Evolutionary conservation across 2,329 filamentous ascomycete species (phyloP), one percentile per base, ranked within the genome.

Genomic region (Colletotrichum sidae): DNA sequence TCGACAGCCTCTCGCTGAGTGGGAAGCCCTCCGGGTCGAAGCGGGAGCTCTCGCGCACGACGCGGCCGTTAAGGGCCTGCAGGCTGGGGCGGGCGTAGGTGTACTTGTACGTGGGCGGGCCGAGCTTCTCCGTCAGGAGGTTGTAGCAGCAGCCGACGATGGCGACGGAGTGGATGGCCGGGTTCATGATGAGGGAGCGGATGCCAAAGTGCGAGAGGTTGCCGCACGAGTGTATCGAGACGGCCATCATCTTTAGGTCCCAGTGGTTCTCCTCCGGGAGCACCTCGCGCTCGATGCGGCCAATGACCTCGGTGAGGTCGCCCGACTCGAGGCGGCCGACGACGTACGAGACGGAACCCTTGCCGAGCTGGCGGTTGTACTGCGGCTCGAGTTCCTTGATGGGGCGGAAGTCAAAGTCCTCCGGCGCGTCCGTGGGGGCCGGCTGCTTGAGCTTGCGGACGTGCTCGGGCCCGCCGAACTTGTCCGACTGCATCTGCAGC

Each of bases 81-180:
- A 91, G 72, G 55, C 83, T 88, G 3, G 92, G 91, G 8, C 94
- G 90, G 41, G 95, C 85, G 53, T 88, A 87, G 2, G 93, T 90
- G 17, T 93, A 85, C 76, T 97, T 97, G 82, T 92, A 95, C 0
- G 93, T 94, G 15, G 93, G 91, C 2, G 94, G 92, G 0, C 93
- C 92, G 11, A 97, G 86, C 62, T 92, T 89, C 78, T 98, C 96
- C 0, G 95, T 97, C 70, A 98, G 82, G 6, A 98, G 88, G 72
- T 99, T 99, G 84, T 99, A 98, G 83, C 96, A 99, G 82, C 96
- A 99, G 51, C 96, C 96, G 66, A 99, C 93, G 75, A 99, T 94
- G 63, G 95, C 95, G 25, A 98, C 91, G n/a, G 94, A 93, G 38
- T 89, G 88, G 60, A 98, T 94, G 5, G 89, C 87, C 0, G 92